phyloP scores from a whole-genome alignment of 208 protist species.

The Blastocrithidia nonstop region DNA sequence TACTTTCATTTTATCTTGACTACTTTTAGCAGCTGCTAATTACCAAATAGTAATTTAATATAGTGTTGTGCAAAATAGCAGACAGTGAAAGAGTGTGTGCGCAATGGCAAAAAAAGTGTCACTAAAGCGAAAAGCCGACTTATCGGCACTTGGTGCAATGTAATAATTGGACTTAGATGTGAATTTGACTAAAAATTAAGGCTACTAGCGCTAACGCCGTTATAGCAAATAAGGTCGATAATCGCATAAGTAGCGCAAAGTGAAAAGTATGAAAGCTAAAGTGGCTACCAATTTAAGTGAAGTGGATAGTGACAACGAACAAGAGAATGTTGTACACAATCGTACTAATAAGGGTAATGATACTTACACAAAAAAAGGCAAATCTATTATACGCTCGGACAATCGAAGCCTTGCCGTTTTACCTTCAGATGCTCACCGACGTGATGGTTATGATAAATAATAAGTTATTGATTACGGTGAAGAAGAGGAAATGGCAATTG shows the following conservation, averaged over 20 bases:
- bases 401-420: conserved; percentile 11
- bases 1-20: too few relatives aligned
- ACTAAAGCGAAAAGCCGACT: too few relatives aligned
- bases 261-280: conserved; percentile 33
- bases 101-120: too few relatives aligned
- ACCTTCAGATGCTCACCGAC: conserved; percentile 69
- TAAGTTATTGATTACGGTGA: conserved; percentile 43
- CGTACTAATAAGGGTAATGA: conserved; percentile 9
- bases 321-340: conserved; percentile 61
- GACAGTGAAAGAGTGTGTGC: too few relatives aligned
- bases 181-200: too few relatives aligned
- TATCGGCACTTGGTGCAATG: too few relatives aligned
- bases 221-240: conserved; percentile 13
- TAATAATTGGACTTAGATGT: too few relatives aligned
- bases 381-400: conserved; percentile 6
- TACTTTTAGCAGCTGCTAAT: too few relatives aligned
- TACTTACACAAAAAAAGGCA: conserved; percentile 8
- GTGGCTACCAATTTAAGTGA: conserved; percentile 66
- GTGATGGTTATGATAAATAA: conserved; percentile 74
- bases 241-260: conserved; percentile 14
- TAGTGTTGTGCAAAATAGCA: too few relatives aligned
- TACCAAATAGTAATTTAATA: too few relatives aligned
- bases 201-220: too few relatives aligned
- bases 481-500: conserved; percentile 66
- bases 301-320: conserved; percentile 14